These are phyloP conservation scores for Bifiguratus adelaidae DNA, from an alignment of 192 early-diverging fungal species.

Conservation along the genomic window DNA sequence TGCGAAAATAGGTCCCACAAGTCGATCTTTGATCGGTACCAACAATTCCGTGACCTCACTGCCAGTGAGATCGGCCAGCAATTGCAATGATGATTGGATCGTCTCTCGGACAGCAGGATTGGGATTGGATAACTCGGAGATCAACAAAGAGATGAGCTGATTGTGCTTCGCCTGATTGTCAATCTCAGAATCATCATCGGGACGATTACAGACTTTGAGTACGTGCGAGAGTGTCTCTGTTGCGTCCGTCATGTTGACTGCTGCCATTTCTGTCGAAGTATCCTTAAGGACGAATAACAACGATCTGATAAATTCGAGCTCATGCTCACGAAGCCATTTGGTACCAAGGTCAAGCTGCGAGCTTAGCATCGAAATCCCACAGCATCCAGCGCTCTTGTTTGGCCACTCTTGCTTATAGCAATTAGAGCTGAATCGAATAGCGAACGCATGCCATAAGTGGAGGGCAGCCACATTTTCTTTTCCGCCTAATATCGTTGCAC, in stretches of 20 bases:
- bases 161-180: conserved; percentile 59
- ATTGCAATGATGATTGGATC: conserved; percentile 69
- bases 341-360: conserved; percentile 76
- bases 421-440: conserved; percentile 76
- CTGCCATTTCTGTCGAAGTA: conserved; percentile 64
- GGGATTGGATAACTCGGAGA: conserved; percentile 86
- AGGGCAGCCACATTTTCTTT: conserved; percentile 52
- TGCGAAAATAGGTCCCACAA: conserved; percentile 89
- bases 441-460: conserved; percentile 67
- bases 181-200: conserved; percentile 35
- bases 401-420: conserved; percentile 89
- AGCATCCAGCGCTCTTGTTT: conserved; percentile 82
- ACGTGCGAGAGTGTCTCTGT: conserved; percentile 63
- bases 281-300: conserved; percentile 94
- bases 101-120: conserved; percentile 82
- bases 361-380: conserved; percentile 76
- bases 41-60: conserved; percentile 79
- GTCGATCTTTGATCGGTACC: conserved; percentile 67
- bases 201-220: conserved; percentile 55
- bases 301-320: conserved; percentile 88
- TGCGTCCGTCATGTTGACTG: conserved; percentile 61
- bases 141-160: conserved; percentile 66
- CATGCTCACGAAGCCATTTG: conserved; percentile 88
- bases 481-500: conserved; percentile 36
- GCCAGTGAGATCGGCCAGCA: conserved; percentile 70